Evolutionary conservation across 1,284 basidiomycete species (phyloP).

Genomic region (Amylostereum chailletii): DNA sequence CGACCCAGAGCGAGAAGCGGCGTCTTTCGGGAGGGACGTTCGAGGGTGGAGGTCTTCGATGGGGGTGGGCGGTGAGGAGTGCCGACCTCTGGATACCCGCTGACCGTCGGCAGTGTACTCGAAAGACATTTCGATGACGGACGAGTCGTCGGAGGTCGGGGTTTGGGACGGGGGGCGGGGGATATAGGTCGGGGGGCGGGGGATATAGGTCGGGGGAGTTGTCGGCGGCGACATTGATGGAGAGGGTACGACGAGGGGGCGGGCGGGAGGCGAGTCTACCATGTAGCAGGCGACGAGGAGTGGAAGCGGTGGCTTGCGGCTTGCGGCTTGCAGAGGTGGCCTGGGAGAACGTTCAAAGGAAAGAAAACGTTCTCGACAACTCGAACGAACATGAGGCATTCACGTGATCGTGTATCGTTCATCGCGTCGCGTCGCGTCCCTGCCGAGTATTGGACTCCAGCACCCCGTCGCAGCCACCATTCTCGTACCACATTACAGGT

Average conservation of each 20-base stretch:
- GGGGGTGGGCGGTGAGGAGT: constrained; percentile 30
- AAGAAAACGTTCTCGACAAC: no score
- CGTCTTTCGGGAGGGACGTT: no score
- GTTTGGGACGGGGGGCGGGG: not conserved
- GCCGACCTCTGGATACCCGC: constrained; percentile 36
- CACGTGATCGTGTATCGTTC: no score
- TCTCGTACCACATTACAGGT: no score
- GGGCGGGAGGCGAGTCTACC: not conserved
- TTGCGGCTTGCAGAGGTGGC: no score
- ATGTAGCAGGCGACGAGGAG: no score
- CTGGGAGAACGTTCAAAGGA: no score
- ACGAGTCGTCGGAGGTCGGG: constrained; percentile 43
- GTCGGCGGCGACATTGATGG: not conserved
- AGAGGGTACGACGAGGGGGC: not conserved
- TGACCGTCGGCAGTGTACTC: constrained; percentile 59
- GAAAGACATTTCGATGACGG: constrained; percentile 58
- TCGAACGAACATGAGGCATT: no score
- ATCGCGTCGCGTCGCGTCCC: no score
- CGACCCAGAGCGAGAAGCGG: constrained; percentile 20
- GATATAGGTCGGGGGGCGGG: not conserved
- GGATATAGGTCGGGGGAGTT: not conserved
- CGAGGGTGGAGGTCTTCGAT: constrained; percentile 22
- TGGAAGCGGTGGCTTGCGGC: no score
- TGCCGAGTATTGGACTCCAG: no score
- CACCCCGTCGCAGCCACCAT: no score